A percentile compares a stretch with the other conserved stretches of the same genome.
Evolutionary conservation across 2,329 filamentous ascomycete genomes (phyloP).

Genomic region (Verruconis gallopava): DNA sequence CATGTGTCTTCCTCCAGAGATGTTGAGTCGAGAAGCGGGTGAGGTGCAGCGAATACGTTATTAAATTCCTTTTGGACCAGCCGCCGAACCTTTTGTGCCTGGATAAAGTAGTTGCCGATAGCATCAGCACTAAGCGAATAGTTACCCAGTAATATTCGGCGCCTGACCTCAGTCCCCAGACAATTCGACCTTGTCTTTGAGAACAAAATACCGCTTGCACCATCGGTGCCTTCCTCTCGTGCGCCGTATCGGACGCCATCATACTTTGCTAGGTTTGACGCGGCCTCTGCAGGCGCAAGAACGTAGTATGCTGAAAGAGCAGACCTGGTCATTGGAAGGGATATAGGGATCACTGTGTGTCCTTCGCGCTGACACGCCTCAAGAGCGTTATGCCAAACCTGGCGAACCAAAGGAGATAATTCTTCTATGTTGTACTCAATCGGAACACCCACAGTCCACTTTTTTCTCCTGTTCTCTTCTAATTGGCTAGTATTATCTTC

Average conservation of each 20-base stretch:
- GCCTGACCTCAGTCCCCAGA: slow-evolving; percentile 75
- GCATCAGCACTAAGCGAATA: slow-evolving; percentile 83
- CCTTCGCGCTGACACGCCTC: slow-evolving; percentile 48
- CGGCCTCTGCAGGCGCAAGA: slow-evolving; percentile 85
- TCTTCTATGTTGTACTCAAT: slow-evolving; percentile 81
- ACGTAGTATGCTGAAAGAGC: slow-evolving; percentile 92
- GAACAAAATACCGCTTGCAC: slow-evolving; percentile 34
- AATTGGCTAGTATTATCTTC: not conserved
- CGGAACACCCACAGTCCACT: slow-evolving; percentile 44
- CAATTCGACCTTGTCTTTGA: slow-evolving; percentile 7
- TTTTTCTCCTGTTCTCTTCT: no score
- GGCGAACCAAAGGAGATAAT: slow-evolving; percentile 54
- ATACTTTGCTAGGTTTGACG: slow-evolving; percentile 92
- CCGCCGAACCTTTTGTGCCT: slow-evolving; percentile 77
- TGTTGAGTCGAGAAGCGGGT: slow-evolving; percentile 53
- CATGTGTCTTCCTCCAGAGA: slow-evolving; percentile 23
- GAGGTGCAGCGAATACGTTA: slow-evolving; percentile 53
- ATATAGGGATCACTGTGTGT: slow-evolving; percentile 60
- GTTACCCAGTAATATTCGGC: slow-evolving; percentile 76
- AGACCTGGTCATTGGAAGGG: slow-evolving; percentile 68
- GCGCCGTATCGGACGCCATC: slow-evolving; percentile 88
- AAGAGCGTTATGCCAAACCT: slow-evolving; percentile 55
- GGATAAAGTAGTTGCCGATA: slow-evolving; percentile 92
- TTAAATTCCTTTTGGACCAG: slow-evolving; percentile 83
- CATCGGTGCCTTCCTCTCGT: slow-evolving; percentile 40